These are phyloP conservation scores for Glycine soja DNA, from an alignment of 306 rosid genomes.

Conservation along the genomic window DNA sequence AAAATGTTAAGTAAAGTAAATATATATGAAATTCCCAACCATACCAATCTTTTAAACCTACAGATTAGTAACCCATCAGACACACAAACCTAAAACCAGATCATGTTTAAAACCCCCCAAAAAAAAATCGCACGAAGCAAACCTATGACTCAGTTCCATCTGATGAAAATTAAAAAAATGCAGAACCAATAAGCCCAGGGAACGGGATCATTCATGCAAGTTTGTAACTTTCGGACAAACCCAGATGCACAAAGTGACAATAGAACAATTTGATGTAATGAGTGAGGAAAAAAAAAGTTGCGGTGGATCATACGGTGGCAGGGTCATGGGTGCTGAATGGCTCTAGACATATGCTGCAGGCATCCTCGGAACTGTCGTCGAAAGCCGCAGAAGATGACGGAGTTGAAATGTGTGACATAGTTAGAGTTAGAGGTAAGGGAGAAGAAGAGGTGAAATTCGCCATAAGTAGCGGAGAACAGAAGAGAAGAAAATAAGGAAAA, in stretches of 20 bases:
- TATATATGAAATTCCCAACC: not conserved
- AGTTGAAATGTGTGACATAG: constrained; percentile 33
- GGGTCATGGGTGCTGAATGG: constrained; percentile 70
- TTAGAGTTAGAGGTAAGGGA: constrained; percentile 1
- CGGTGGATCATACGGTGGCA: constrained; percentile 56
- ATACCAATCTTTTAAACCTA: not conserved
- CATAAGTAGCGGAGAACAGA: constrained; percentile 29
- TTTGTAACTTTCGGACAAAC: constrained; percentile 5
- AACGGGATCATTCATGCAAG: not conserved
- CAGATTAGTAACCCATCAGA: not conserved
- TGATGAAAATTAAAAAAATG: not conserved
- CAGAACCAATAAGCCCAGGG: not conserved
- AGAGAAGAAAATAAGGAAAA: constrained; percentile 8
- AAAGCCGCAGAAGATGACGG: constrained; percentile 42
- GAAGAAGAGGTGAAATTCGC: constrained; percentile 44
- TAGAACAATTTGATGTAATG: not conserved
- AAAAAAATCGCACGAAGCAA: not conserved
- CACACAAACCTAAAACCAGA: not conserved
- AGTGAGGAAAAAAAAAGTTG: not conserved
- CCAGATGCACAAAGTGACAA: constrained; percentile 9
- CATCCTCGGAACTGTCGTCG: constrained; percentile 62
- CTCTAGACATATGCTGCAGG: constrained; percentile 81
- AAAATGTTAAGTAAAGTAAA: not conserved
- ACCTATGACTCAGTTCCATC: not conserved
- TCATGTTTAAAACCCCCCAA: not conserved